Conservation (phyloP, 2,329 filamentous ascomycete species). For the Neofusicoccum umdonicola region DNA sequence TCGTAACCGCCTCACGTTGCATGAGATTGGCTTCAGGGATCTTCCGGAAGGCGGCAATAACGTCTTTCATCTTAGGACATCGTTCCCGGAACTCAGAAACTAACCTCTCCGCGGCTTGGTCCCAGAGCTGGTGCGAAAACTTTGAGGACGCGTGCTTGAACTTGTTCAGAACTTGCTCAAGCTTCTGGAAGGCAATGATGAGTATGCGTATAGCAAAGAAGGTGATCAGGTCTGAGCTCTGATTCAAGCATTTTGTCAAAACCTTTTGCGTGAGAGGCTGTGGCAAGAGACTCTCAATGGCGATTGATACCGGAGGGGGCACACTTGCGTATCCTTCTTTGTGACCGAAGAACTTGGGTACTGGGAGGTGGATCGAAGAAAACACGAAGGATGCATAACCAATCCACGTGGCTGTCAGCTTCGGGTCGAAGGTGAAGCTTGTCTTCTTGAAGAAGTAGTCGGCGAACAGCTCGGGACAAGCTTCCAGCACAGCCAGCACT, state of each 20-base stretch:
- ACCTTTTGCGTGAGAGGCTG: conserved; percentile 77
- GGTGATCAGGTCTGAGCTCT: conserved; percentile 74
- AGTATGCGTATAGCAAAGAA: conserved; percentile 83
- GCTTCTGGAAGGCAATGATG: conserved; percentile 74
- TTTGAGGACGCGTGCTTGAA: conserved; percentile 50
- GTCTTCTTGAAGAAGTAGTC: conserved; percentile 82
- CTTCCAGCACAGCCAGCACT: conserved; percentile 73
- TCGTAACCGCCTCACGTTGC: conserved; percentile 75
- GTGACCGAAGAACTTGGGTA: conserved; percentile 72
- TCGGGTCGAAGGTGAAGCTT: conserved; percentile 80
- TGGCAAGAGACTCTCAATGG: conserved; percentile 85
- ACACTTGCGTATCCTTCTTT: conserved; percentile 59
- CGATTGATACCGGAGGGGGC: conserved; percentile 74
- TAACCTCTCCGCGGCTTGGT: conserved; percentile 65
- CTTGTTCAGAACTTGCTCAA: conserved; percentile 62
- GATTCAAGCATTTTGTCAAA: conserved; percentile 73
- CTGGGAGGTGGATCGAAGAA: conserved; percentile 69
- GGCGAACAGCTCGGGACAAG: conserved; percentile 80
- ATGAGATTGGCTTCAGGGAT: conserved; percentile 64
- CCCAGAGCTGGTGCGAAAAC: conserved; percentile 58
- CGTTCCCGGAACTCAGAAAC: conserved; percentile 73
- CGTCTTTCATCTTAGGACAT: conserved; percentile 77
- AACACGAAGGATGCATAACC: conserved; percentile 89
- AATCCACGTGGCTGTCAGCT: conserved; percentile 90
- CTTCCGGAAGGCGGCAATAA: conserved; percentile 70